A percentile compares a stretch with the other conserved stretches of the same genome.
phyloP scores from a whole-genome alignment of 2,329 filamentous ascomycete species.

The Fusarium phyllophilum region DNA sequence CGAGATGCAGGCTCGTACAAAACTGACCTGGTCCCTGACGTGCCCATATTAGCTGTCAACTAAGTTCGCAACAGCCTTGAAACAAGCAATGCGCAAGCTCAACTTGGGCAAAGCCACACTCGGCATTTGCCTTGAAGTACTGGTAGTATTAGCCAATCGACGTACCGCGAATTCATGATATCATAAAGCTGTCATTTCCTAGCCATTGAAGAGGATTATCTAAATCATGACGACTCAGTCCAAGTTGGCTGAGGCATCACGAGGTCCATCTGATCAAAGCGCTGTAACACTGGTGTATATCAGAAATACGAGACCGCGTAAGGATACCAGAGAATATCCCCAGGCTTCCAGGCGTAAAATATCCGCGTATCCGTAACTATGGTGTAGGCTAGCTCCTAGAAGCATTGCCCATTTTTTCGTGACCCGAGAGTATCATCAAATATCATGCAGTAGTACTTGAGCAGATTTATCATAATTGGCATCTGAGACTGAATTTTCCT shows the following conservation, averaged over 20 bases:
- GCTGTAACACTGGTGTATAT: background rate
- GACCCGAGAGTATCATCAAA: too few species aligned
- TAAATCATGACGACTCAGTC: background rate
- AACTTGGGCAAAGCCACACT: background rate
- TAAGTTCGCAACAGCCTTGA: background rate
- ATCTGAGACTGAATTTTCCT: accelerated
- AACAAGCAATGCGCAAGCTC: background rate
- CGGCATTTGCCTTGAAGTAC: background rate
- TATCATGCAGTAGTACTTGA: background rate
- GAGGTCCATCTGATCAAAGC: too few species aligned
- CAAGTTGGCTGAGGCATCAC: background rate
- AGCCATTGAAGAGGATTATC: too few species aligned
- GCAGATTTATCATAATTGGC: background rate
- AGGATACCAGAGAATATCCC: too few species aligned
- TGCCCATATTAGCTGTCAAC: background rate
- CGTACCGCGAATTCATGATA: background rate
- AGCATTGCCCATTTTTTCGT: accelerated
- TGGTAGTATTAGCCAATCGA: background rate
- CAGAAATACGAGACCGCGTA: background rate
- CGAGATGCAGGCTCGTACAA: background rate
- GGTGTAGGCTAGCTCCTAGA: accelerated
- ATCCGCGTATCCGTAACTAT: background rate
- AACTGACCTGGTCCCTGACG: background rate
- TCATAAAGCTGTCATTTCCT: background rate
- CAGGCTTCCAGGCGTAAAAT: background rate